A percentile compares a stretch with the other conserved stretches of the same genome.
Evolutionary conservation across 2,329 filamentous ascomycete species (phyloP).

Genomic region (Arthrinium phaeospermum): DNA sequence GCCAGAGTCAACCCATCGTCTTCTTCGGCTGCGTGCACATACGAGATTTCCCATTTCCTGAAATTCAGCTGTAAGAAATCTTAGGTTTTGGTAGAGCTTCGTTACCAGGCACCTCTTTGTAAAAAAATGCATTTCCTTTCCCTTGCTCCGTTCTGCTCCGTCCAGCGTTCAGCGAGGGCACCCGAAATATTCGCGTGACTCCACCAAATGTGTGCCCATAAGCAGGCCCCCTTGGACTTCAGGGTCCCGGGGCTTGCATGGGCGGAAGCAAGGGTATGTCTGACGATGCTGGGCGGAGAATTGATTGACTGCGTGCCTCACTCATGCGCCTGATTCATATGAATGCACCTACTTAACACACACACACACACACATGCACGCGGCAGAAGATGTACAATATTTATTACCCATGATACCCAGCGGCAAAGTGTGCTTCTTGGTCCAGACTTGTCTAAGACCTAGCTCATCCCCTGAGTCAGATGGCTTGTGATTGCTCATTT

Average conservation of each 20-base stretch:
- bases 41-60: not conserved
- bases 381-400: not conserved
- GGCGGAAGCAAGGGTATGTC: not conserved
- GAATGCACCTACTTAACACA: not conserved
- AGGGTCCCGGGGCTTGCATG: slow-evolving; percentile 16
- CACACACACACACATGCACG: slow-evolving; percentile 1
- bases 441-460: slow-evolving; percentile 8
- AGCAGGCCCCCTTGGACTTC: not conserved
- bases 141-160: not conserved
- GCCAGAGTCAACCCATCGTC: no score
- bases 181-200: slow-evolving; percentile 9
- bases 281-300: slow-evolving; percentile 7
- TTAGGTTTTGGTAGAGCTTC: not conserved
- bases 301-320: slow-evolving; percentile 11
- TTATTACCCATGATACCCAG: not conserved
- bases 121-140: not conserved
- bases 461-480: slow-evolving; percentile 13
- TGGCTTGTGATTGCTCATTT: slow-evolving; percentile 14
- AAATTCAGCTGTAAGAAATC: not conserved
- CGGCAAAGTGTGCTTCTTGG: not conserved
- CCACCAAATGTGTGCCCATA: not conserved
- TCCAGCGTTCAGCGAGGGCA: not conserved
- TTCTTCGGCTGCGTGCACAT: not conserved
- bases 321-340: not conserved
- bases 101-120: not conserved